Evolutionary conservation across 148 eudicot genomes (phyloP).

Genomic region (Hydrangea macrophylla): DNA sequence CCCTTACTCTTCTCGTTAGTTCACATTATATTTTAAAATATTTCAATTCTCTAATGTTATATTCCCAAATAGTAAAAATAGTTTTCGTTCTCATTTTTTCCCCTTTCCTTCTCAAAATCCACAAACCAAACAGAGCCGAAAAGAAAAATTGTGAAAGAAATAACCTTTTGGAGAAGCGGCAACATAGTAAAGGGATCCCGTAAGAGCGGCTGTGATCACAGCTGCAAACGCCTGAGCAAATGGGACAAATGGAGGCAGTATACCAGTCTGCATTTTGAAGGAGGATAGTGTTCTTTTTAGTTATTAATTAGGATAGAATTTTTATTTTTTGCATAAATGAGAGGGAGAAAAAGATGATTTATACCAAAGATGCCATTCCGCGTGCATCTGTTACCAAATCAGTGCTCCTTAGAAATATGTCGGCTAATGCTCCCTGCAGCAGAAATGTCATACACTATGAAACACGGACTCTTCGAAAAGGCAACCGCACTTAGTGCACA

Average conservation of each 20-base stretch:
- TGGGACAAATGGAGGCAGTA: slow-evolving; percentile 92
- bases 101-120: too few relatives aligned
- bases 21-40: too few relatives aligned
- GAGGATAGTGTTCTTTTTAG: not conserved
- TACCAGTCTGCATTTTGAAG: slow-evolving; percentile 54
- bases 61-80: too few relatives aligned
- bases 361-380: slow-evolving; percentile 91
- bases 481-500: too few relatives aligned
- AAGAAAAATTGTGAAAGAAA: not conserved
- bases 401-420: slow-evolving; percentile 67
- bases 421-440: slow-evolving; percentile 86
- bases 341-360: not conserved
- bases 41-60: too few relatives aligned
- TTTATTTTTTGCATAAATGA: not conserved
- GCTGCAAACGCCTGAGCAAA: slow-evolving; percentile 99
- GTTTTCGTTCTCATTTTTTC: too few relatives aligned
- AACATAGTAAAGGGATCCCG: slow-evolving; percentile 86
- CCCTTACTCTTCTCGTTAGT: too few relatives aligned
- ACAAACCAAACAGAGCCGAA: too few relatives aligned
- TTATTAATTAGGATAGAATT: not conserved
- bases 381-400: slow-evolving; percentile 66
- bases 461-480: too few relatives aligned
- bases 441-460: not conserved
- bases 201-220: slow-evolving; percentile 90
- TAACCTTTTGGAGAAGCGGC: slow-evolving; percentile 97